Percentiles rank a stretch among this genome's conserved stretches.
Conservation (phyloP, 345 rosid species). For the Hibiscus trionum region DNA sequence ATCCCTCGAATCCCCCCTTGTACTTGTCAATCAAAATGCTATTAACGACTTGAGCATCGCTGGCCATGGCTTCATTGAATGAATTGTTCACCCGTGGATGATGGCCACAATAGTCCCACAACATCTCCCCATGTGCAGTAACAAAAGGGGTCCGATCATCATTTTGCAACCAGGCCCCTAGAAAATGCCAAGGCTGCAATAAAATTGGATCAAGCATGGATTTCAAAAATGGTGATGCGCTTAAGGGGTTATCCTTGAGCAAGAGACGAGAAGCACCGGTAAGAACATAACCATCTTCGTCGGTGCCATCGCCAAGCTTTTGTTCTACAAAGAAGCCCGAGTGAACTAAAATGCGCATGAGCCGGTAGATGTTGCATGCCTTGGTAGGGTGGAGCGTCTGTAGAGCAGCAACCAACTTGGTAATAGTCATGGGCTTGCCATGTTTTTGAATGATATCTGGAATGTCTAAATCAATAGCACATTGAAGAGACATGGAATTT, state of each 20-base stretch:
- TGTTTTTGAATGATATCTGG: conserved; percentile 36
- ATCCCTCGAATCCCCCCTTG: conserved; percentile 20
- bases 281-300: conserved; percentile 20
- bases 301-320: not conserved
- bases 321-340: conserved; percentile 29
- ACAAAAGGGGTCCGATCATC: conserved; percentile 24
- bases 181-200: conserved; percentile 17
- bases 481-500: conserved; percentile 35
- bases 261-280: conserved; percentile 25
- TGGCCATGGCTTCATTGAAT: not conserved
- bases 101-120: not conserved
- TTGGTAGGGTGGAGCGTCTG: conserved; percentile 21
- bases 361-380: conserved; percentile 14
- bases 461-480: conserved; percentile 36
- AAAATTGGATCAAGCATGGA: conserved; percentile 19
- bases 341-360: conserved; percentile 36
- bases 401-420: conserved; percentile 23
- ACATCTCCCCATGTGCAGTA: conserved; percentile 20
- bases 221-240: conserved; percentile 19
- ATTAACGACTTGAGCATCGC: not conserved
- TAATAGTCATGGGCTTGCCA: conserved; percentile 33
- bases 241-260: conserved; percentile 22
- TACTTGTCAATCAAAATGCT: conserved; percentile 1
- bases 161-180: conserved; percentile 26
- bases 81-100: not conserved